Base-by-base conservation (phyloP, 306 rosid species). In the Begonia peltatifolia region DNA sequence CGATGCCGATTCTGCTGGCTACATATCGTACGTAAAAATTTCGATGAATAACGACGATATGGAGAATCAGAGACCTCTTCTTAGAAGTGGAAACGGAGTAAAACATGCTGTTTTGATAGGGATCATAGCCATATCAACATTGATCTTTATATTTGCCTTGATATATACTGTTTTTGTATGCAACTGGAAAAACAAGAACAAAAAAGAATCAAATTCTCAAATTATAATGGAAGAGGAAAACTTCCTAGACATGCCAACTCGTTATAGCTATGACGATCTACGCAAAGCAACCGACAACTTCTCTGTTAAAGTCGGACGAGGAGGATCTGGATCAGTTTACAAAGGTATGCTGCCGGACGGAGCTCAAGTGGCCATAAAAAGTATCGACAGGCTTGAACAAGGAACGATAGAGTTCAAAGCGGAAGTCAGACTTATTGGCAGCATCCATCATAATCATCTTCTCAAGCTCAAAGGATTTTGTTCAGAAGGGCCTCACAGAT, bases 1-100 rank as follows among this genome's bases (percentile, higher is more conserved):
- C 9, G 56, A 42, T 25, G 35, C 58, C 25, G 69, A 65, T 57
- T 67, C 84, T 7, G 13, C 48, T 4, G 74, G 74, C 68, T 79
- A 76, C 71, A 79, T 77, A 58, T 73, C 99, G 38, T 86, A 64
- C 70, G 60, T 90, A 41, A 90, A 86, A 69, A 76, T 86, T 47
- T 66, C 65, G 12, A 17, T 17, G 18, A 68, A 55, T 4, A 59
- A 61, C 36, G 77, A 61, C 63, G 59, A 71, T 16, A 43, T 57
- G n/a, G 12, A 10, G 14, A 44, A 44, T 44, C 38, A 30, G 6
- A 44, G 14, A 10, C 48, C 48, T 44, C 12, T 44, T 44, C n/a
- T 10, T 10, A 6, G n/a, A 0, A 10, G 14, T 44, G 48, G n/a
- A 44, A 12, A 44, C 2, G 14, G 48, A 44, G 9, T 44, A n/a